Evolutionary conservation across 1,284 basidiomycete species (phyloP).

Genomic region (Porodaedalea pini): DNA sequence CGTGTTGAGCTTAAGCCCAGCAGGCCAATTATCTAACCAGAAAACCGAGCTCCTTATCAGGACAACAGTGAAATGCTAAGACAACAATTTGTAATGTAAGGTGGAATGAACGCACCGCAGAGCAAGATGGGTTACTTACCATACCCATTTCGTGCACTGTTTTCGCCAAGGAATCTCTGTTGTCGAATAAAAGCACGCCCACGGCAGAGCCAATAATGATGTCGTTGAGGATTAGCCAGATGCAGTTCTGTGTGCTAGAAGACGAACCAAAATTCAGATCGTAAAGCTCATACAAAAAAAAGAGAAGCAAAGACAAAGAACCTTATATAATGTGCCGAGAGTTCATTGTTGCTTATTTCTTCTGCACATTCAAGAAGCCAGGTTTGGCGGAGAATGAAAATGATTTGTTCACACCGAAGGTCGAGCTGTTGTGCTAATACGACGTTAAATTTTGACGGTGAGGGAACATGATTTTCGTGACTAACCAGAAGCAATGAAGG

Average conservation of each 20-base stretch:
- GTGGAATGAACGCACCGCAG: neutral
- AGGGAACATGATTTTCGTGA: neutral
- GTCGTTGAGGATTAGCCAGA: conserved; percentile 92
- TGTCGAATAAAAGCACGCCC: conserved; percentile 66
- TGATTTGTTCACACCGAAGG: conserved; percentile 33
- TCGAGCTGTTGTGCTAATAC: conserved; percentile 33
- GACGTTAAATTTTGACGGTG: neutral
- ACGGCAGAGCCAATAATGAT: conserved; percentile 75
- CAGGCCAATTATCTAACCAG: conserved; percentile 96
- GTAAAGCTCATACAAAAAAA: conserved; percentile 1
- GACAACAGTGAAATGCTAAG: conserved; percentile 44
- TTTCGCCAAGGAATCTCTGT: conserved; percentile 41
- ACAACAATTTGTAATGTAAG: neutral
- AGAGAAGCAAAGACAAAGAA: no score
- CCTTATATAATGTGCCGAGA: conserved; percentile 37
- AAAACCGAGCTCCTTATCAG: conserved; percentile 53
- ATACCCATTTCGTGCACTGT: conserved; percentile 38
- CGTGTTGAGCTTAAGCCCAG: conserved; percentile 93
- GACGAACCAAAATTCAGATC: neutral
- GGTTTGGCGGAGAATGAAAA: conserved; percentile 33
- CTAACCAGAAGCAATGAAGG: neutral
- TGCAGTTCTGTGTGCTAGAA: conserved; percentile 80
- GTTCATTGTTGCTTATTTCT: conserved; percentile 20
- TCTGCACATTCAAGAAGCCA: conserved; percentile 23
- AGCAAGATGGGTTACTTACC: conserved; percentile 31